Evolutionary conservation across 768 basidiomycete species (phyloP).

Genomic region (Leccinum aurantiacum): DNA sequence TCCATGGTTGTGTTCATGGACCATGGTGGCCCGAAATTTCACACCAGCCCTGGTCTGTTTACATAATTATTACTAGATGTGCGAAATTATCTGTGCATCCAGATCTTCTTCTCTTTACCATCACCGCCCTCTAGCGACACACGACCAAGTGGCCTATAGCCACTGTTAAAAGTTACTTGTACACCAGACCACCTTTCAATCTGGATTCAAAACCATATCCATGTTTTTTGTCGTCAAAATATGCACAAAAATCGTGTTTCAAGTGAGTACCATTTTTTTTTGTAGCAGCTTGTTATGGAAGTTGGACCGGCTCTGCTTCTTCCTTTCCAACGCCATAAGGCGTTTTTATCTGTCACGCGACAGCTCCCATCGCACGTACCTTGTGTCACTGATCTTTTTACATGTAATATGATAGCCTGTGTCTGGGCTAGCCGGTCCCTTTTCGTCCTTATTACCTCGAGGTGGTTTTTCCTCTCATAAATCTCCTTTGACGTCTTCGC

Average conservation of each 20-base stretch:
- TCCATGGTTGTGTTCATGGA: slow-evolving; percentile 20
- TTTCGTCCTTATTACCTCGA: slow-evolving; percentile 18
- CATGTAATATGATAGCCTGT: slow-evolving; percentile 37
- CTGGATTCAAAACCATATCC: slow-evolving; percentile 35
- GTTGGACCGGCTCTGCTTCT: slow-evolving; percentile 17
- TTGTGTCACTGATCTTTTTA: slow-evolving; percentile 37
- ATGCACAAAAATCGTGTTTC: slow-evolving; percentile 40
- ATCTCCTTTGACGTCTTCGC: slow-evolving; percentile 24
- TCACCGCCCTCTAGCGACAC: slow-evolving; percentile 34
- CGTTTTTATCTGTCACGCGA: slow-evolving; percentile 38
- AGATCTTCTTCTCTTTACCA: slow-evolving; percentile 30
- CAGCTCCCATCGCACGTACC: slow-evolving; percentile 30
- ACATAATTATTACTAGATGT: slow-evolving; percentile 34
- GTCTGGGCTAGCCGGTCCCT: slow-evolving; percentile 12
- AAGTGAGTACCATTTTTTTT: slow-evolving; percentile 28
- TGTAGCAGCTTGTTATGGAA: slow-evolving; percentile 26
- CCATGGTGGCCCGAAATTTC: neutral
- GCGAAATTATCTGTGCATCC: slow-evolving; percentile 13
- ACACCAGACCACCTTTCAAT: slow-evolving; percentile 30
- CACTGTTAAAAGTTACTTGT: slow-evolving; percentile 20
- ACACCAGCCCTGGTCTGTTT: slow-evolving; percentile 21
- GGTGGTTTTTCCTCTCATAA: slow-evolving; percentile 25
- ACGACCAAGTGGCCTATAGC: slow-evolving; percentile 30
- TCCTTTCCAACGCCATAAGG: slow-evolving; percentile 26
- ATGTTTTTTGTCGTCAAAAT: slow-evolving; percentile 37